Percentiles rank a stretch among this genome's conserved stretches.
phyloP scores from a whole-genome alignment of 2,329 filamentous ascomycete species.

The Chaetomiaceae sp. region DNA sequence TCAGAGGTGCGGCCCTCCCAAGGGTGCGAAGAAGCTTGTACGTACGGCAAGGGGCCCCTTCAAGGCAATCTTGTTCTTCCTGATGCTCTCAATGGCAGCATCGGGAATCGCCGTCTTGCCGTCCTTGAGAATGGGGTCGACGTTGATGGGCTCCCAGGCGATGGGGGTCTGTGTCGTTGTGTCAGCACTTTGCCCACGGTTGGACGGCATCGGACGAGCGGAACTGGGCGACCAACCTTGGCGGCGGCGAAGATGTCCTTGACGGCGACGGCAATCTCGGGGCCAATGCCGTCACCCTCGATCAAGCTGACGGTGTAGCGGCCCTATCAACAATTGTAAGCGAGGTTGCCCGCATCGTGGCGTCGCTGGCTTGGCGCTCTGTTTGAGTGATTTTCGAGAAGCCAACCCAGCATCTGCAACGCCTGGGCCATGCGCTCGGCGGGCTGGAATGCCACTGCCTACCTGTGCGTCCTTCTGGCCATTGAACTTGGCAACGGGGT shows the following conservation, averaged over 20 bases:
- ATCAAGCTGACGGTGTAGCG: conserved; percentile 96
- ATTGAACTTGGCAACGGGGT: conserved; percentile 86
- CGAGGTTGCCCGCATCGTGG: conserved; percentile 8
- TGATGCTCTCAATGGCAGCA: conserved; percentile 86
- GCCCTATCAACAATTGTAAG: conserved; percentile 52
- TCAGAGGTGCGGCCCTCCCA: conserved; percentile 15
- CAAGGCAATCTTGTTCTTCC: conserved; percentile 92
- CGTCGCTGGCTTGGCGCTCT: conserved; percentile 9
- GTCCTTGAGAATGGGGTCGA: conserved; percentile 87
- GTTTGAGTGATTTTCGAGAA: conserved; percentile 23
- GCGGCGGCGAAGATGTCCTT: conserved; percentile 98
- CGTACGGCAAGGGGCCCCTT: conserved; percentile 94
- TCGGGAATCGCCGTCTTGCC: conserved; percentile 94
- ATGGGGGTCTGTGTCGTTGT: conserved; percentile 62
- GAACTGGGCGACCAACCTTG: conserved; percentile 54
- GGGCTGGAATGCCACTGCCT: conserved; percentile 36
- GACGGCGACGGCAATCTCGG: conserved; percentile 94
- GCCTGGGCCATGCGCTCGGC: conserved; percentile 10
- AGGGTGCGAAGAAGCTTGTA: conserved; percentile 18
- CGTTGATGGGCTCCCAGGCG: conserved; percentile 95
- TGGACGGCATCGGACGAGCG: conserved; percentile 27
- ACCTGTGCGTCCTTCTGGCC: conserved; percentile 84
- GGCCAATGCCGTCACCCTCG: conserved; percentile 97
- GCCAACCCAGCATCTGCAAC: conserved; percentile 8
- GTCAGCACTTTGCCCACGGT: conserved; percentile 7